These are phyloP conservation scores for Tuber indicum DNA, from an alignment of 495 filamentous ascomycete genomes.

Conservation along the genomic window DNA sequence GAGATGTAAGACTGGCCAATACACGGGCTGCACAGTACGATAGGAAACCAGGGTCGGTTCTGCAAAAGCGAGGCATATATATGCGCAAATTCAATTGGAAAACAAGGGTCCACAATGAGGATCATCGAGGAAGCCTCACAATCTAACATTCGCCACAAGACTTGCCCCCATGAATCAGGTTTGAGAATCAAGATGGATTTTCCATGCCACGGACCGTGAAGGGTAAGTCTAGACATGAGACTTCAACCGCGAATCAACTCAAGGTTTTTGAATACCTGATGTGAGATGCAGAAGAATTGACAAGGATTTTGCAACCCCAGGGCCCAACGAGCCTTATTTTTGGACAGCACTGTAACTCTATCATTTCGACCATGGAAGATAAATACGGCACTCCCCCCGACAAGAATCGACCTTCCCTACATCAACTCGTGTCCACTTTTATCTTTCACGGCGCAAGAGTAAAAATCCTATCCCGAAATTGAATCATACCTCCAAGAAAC, in stretches of 20 bases:
- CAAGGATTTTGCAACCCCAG: background rate
- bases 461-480: background rate
- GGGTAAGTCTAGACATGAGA: slow-evolving; percentile 19
- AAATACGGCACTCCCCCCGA: slow-evolving; percentile 7
- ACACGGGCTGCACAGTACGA: background rate
- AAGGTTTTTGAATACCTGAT: background rate
- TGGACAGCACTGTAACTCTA: background rate
- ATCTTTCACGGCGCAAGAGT: background rate
- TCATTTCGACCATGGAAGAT: background rate
- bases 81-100: background rate
- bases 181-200: slow-evolving; percentile 22
- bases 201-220: slow-evolving; percentile 23
- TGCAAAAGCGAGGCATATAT: background rate
- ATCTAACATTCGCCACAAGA: slow-evolving; percentile 18
- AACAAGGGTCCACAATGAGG: slow-evolving; percentile 3
- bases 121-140: slow-evolving; percentile 15
- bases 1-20: background rate
- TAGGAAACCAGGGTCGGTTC: background rate
- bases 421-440: slow-evolving; percentile 9
- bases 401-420: slow-evolving; percentile 6
- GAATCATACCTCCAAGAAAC: background rate
- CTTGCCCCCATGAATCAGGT: slow-evolving; percentile 18
- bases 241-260: background rate
- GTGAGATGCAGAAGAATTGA: background rate
- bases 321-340: background rate